Evolutionary conservation across 2,329 filamentous ascomycete species (phyloP).

Genomic region (Anisogramma anomala): DNA sequence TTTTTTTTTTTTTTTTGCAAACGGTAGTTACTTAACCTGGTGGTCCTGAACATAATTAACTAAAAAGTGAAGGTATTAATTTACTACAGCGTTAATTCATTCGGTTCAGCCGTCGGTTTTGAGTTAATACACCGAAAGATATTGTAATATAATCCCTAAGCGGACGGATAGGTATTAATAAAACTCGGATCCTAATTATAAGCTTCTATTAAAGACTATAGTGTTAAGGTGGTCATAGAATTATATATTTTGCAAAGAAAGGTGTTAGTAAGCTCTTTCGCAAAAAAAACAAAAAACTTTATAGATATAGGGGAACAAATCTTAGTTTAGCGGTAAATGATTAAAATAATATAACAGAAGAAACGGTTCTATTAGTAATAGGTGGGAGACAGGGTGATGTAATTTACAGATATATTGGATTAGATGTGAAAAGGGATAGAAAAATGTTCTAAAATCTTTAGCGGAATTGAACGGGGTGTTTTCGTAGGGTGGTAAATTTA

Average conservation of each 20-base stretch:
- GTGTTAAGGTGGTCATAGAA: neutral
- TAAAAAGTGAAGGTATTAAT: slow-evolving; percentile 4
- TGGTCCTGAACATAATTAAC: slow-evolving; percentile 16
- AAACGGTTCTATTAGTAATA: neutral
- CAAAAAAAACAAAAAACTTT: neutral
- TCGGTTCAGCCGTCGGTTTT: slow-evolving; percentile 10
- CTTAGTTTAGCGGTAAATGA: neutral
- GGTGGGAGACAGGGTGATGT: neutral
- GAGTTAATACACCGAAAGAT: neutral
- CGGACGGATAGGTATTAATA: slow-evolving; percentile 6
- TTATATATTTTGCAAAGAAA: neutral
- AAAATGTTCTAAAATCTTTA: neutral
- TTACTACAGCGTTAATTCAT: neutral
- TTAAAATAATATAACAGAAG: neutral
- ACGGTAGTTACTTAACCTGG: slow-evolving; percentile 12
- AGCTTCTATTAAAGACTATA: slow-evolving; percentile 17
- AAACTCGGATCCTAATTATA: slow-evolving; percentile 15
- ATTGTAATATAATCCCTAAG: neutral
- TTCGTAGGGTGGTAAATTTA: neutral
- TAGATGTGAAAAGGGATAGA: neutral
- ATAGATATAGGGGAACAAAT: neutral
- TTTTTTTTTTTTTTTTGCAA: slow-evolving; percentile 15
- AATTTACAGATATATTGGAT: neutral
- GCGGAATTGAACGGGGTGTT: neutral
- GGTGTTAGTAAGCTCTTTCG: neutral